Evolutionary conservation across 805 yeast genomes (phyloP).

Genomic region (Metschnikowia orientalis): DNA sequence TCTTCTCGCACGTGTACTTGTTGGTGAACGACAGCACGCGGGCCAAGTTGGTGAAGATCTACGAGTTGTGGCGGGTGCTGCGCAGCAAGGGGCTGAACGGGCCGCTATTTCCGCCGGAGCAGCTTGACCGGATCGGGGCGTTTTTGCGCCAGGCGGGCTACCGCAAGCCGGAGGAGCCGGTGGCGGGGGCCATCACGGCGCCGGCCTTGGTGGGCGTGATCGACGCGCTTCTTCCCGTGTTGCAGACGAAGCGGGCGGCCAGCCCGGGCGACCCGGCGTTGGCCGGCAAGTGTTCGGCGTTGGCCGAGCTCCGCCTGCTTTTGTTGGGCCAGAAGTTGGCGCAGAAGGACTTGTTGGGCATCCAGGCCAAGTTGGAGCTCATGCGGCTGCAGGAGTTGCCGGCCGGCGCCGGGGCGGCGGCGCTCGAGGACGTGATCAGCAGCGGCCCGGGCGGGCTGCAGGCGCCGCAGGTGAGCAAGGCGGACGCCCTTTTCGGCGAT

Average conservation of each 20-base stretch:
- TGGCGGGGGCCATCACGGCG: conserved; percentile 8
- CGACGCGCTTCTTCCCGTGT: conserved; percentile 37
- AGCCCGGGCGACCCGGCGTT: conserved; percentile 38
- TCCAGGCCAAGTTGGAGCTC: conserved; percentile 34
- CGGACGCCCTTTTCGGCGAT: conserved; percentile 30
- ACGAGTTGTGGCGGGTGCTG: conserved; percentile 82
- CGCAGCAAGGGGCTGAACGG: conserved; percentile 52
- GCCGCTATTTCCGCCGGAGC: conserved; percentile 69
- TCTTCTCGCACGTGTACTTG: conserved; percentile 75
- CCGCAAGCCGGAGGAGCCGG: conserved; percentile 7
- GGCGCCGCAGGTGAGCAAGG: conserved; percentile 16
- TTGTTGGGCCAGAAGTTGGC: conserved; percentile 35
- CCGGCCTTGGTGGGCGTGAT: conserved; percentile 28
- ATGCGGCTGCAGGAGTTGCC: conserved; percentile 24
- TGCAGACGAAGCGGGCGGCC: conserved; percentile 34
- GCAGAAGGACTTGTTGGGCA: conserved; percentile 32
- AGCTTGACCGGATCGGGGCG: conserved; percentile 65
- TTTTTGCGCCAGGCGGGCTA: conserved; percentile 48
- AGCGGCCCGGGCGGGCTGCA: conserved; percentile 13
- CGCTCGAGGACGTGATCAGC: conserved; percentile 2
- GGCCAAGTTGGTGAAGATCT: conserved; percentile 64
- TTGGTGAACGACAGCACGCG: conserved; percentile 73
- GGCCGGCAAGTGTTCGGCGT: conserved; percentile 40
- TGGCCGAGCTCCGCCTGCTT: conserved; percentile 40
- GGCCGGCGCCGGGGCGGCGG: conserved; percentile 1